Evolutionary conservation across 164 flowering plant species (phyloP), one percentile per base, ranked within the genome.

Genomic region (Annona cherimola): DNA sequence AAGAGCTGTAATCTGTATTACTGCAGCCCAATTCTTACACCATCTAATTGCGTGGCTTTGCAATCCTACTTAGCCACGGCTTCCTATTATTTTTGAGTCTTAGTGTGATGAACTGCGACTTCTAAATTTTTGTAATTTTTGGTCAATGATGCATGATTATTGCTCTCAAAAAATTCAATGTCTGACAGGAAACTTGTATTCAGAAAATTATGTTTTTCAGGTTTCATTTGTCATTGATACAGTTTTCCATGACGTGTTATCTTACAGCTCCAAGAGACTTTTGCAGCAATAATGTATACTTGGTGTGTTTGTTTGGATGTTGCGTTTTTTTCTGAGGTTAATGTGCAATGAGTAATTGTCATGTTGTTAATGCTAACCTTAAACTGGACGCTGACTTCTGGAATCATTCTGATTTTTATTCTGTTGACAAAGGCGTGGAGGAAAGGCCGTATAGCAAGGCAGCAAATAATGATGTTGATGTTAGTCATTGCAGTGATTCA

Each of bases 401-500:
- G 26, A 4, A 64, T 20, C 18, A 16, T 70, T 12, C 54, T 77
- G 46, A 11, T 55, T 16, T 3, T 59, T 43, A 19, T 2, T 50
- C 8, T 70, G 26, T 67, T 61, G 55, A 61, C 43, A 67, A 77
- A 93, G 99, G 93, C 63, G 0, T 82, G 62, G 92, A 86, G 71
- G 97, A 90, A 61, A 93, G 84, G 69, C 46, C 84, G 43, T 85
- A 70, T 74, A 67, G 45, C 71, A 89, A 85, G 81, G 79, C 73
- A n/a, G 70, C 69, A 40, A 76, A 68, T 69, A 65, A 69, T 77
- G 89, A 82, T 71, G 80, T 68, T 76, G 88, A 84, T 76, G 61
- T 64, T 19, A 71, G 79, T 83, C 83, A 86, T 75, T 76, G 82
- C 76, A 81, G 84, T 74, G 78, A 75, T 61, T 86, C 95, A 12